Conservation (phyloP, 768 basidiomycete species). For the Boletus rufocinnamomeus region DNA sequence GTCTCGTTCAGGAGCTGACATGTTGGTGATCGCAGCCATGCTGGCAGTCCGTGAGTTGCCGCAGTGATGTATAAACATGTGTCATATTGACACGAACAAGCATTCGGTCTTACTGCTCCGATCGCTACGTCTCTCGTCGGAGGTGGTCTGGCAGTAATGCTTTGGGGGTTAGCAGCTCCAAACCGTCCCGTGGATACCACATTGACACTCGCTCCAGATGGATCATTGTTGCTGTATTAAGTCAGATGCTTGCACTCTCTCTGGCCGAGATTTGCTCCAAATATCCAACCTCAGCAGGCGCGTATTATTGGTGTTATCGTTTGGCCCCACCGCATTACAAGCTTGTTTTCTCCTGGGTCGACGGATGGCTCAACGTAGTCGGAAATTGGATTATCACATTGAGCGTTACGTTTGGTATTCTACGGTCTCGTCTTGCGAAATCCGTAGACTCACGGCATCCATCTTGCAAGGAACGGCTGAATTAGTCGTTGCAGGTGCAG, state of each 20-base stretch:
- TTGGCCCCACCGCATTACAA: slow-evolving; percentile 54
- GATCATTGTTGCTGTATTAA: slow-evolving; percentile 51
- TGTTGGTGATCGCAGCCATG: slow-evolving; percentile 42
- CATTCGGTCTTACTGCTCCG: slow-evolving; percentile 56
- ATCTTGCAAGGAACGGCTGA: slow-evolving; percentile 53
- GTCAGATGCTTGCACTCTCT: slow-evolving; percentile 51
- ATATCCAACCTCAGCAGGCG: slow-evolving; percentile 62
- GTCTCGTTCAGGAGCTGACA: slow-evolving; percentile 5
- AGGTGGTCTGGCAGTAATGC: slow-evolving; percentile 57
- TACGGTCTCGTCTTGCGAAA: not conserved
- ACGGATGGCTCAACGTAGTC: slow-evolving; percentile 68
- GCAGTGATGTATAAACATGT: not conserved
- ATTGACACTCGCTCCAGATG: slow-evolving; percentile 37
- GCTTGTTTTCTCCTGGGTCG: slow-evolving; percentile 61
- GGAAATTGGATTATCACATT: slow-evolving; percentile 71
- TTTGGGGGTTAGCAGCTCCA: slow-evolving; percentile 51
- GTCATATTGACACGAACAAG: slow-evolving; percentile 33
- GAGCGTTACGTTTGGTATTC: slow-evolving; percentile 59
- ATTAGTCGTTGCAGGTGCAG: slow-evolving; percentile 57
- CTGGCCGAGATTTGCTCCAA: slow-evolving; percentile 61
- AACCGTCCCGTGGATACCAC: too few species aligned
- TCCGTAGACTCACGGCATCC: not conserved
- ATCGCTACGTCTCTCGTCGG: slow-evolving; percentile 55
- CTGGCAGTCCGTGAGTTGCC: slow-evolving; percentile 58
- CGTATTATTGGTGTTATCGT: slow-evolving; percentile 68